Evolutionary conservation across 2,329 filamentous ascomycete species (phyloP).

Genomic region (Fusarium subtropicale): DNA sequence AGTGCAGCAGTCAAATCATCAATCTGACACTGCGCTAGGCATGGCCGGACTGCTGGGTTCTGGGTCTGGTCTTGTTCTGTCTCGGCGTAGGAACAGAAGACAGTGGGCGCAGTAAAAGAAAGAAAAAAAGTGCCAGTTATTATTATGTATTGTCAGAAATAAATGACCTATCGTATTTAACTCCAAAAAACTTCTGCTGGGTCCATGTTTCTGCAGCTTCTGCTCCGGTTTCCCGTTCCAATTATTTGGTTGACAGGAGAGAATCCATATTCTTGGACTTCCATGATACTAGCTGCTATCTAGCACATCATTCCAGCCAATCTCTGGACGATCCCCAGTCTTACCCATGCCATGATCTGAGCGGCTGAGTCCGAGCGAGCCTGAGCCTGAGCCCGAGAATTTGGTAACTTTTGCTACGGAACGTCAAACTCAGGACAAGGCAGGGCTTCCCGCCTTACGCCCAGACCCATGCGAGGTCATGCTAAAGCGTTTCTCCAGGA

Average conservation of each 20-base stretch:
- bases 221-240: conserved; percentile 8
- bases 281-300: not conserved
- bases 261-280: conserved; percentile 2
- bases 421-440: conserved; percentile 37
- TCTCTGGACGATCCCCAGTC: not conserved
- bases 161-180: conserved; percentile 36
- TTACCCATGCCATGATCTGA: conserved; percentile 6
- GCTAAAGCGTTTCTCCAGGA: conserved; percentile 57
- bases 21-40: conserved; percentile 21
- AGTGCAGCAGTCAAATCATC: conserved; percentile 4
- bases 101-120: conserved; percentile 1
- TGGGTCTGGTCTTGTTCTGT: conserved; percentile 20
- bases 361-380: conserved; percentile 3
- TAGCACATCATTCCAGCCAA: conserved; percentile 7
- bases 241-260: conserved; percentile 1
- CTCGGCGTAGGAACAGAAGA: conserved; percentile 6
- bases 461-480: conserved; percentile 42
- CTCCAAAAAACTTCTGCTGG: conserved; percentile 8
- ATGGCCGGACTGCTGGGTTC: conserved; percentile 20
- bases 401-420: conserved; percentile 15
- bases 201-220: conserved; percentile 21
- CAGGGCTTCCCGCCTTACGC: conserved; percentile 52
- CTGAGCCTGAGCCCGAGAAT: conserved; percentile 16
- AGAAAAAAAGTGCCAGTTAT: conserved; percentile 23
- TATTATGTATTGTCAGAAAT: conserved; percentile 15